A percentile compares a stretch with the other conserved stretches of the same genome.
Evolutionary conservation across 2,329 filamentous ascomycete species (phyloP).

Genomic region (Sporothrix phasma): DNA sequence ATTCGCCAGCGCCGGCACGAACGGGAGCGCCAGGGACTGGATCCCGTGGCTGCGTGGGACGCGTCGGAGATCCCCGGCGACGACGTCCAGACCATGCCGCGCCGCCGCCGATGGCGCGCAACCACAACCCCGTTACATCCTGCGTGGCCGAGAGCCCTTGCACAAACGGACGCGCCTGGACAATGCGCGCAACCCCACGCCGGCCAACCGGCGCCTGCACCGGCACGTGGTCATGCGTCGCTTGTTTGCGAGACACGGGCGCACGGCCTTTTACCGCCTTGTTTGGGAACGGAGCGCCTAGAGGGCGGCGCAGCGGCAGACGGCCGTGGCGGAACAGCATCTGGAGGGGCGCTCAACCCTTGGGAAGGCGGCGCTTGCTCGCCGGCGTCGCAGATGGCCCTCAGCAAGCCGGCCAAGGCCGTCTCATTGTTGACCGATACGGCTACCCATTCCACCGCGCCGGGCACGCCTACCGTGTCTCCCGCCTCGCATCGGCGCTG

Average conservation of each 20-base stretch:
- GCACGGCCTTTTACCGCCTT: neutral
- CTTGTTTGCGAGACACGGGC: no score
- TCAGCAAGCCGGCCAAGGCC: no score
- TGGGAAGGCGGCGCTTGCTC: no score
- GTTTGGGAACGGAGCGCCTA: neutral
- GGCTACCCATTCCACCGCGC: neutral
- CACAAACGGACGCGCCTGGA: neutral
- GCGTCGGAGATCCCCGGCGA: neutral
- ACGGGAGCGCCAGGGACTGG: no score
- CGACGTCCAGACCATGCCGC: conserved; percentile 1
- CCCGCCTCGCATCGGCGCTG: neutral
- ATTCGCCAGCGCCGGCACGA: no score
- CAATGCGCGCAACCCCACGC: neutral
- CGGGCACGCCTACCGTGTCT: neutral
- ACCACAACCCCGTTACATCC: neutral
- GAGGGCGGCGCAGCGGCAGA: no score
- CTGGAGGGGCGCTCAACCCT: no score
- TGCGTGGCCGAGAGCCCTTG: neutral
- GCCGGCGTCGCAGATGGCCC: no score
- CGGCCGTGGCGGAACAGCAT: no score
- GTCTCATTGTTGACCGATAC: neutral
- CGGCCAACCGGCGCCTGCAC: neutral
- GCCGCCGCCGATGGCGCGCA: neutral
- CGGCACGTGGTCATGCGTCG: neutral
- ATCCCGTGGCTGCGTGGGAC: no score